Evolutionary conservation across 2,329 filamentous ascomycete species (phyloP), one percentile per base, ranked within the genome.

Genomic region (Talaromyces sp.): DNA sequence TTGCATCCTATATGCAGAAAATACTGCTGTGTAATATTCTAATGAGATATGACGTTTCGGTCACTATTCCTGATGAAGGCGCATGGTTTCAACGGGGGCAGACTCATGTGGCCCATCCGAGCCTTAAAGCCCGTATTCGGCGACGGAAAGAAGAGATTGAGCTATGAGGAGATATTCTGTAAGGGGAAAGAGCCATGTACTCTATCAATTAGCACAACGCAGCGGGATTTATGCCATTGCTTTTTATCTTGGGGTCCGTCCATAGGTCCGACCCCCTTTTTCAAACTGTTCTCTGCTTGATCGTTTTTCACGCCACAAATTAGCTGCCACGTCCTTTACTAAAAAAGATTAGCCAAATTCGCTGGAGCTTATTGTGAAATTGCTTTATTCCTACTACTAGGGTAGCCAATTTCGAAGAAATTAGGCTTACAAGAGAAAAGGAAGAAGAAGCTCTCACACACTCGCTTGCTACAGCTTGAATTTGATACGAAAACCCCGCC

Each of bases 11-110:
- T 52, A 64, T 70, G 67, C 62, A 70, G n/a, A 76, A 75, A 66
- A 67, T 73, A 39, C 41, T 71, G 6, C 59, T 76, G n/a, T 69
- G 66, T 33, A 70, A 74, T 63, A 66, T 75, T 45, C 37, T 75
- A 15, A 61, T 73, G 19, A 70, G 72, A n/a, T 76, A 76, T 64
- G 74, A 75, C 68, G 35, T 56, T 25, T 47, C 33, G 41, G 25
- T 66, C 17, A 57, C 39, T 41, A 43, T 37, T 19, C 33, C 33
- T 35, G 35, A 62, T 33, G 57, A 61, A 39, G 35, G 35, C 3
- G 31, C 25, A 58, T 45, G 22, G 43, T 47, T 58, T 43, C 25
- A 52, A 27, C 56, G 47, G 27, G 57, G 39, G 8, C 41, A 65
- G 19, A 41, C 19, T 52, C 27, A 37, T 52, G 47, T 62, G 19